Evolutionary conservation across 2,329 filamentous ascomycete genomes (phyloP).

Genomic region (Cladophialophora chaetospira): DNA sequence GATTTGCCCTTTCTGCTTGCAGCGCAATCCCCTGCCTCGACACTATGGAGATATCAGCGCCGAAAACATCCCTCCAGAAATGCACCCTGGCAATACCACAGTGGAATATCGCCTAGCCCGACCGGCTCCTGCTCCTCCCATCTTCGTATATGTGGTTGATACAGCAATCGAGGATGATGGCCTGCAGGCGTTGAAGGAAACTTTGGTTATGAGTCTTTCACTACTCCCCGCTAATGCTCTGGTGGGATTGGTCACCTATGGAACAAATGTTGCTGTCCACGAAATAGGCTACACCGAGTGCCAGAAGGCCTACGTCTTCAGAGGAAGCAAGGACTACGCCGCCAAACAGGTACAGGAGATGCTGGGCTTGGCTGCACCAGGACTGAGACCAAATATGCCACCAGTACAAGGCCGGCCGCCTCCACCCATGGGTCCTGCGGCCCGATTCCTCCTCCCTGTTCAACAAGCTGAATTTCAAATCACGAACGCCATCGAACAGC

Average conservation of each 20-base stretch:
- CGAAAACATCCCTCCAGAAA: conserved; percentile 65
- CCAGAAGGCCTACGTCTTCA: conserved; percentile 97
- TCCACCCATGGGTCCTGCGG: conserved; percentile 75
- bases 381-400: conserved; percentile 71
- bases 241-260: conserved; percentile 68
- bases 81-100: conserved; percentile 65
- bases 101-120: conserved; percentile 67
- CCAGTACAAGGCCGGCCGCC: conserved; percentile 73
- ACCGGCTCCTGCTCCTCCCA: conserved; percentile 65
- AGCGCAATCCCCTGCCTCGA: conserved; percentile 65
- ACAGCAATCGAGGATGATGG: conserved; percentile 70
- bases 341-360: conserved; percentile 99
- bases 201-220: conserved; percentile 67
- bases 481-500: conserved; percentile 89
- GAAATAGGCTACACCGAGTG: conserved; percentile 98
- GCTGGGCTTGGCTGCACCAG: conserved; percentile 77
- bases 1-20: conserved; percentile 70
- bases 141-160: conserved; percentile 69
- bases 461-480: conserved; percentile 97
- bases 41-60: conserved; percentile 71
- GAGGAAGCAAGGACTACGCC: conserved; percentile 96
- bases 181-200: conserved; percentile 67
- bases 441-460: conserved; percentile 89
- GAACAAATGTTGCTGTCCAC: conserved; percentile 92
- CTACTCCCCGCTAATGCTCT: conserved; percentile 64